Evolutionary conservation across 2,329 filamentous ascomycete species (phyloP).

Genomic region (Pseudocercospora vitis): DNA sequence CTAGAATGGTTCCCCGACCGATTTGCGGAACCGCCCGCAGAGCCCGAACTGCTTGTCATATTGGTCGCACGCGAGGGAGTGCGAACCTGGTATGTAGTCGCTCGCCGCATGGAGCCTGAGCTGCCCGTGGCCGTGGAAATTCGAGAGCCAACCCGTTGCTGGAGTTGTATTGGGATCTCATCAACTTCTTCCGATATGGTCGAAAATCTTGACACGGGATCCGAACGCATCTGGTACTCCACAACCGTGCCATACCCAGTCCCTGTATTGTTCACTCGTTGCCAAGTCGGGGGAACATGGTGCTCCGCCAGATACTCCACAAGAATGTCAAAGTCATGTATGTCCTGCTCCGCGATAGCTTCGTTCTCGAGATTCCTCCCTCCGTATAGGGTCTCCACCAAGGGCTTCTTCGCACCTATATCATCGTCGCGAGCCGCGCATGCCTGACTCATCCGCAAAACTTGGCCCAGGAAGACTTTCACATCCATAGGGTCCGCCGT

Average conservation of each 20-base stretch:
- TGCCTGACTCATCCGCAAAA: neutral
- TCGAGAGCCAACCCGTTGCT: neutral
- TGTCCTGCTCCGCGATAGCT: neutral
- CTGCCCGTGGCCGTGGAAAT: neutral
- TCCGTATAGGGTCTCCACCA: neutral
- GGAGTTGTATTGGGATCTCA: neutral
- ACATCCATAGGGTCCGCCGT: neutral
- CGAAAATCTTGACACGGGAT: neutral
- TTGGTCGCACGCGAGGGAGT: neutral
- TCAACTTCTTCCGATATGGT: conserved; percentile 1
- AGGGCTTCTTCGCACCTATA: neutral
- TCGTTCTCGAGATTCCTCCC: neutral
- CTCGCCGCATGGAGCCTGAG: neutral
- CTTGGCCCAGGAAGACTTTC: neutral
- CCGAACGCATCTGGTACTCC: conserved; percentile 1
- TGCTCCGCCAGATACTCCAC: neutral
- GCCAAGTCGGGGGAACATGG: neutral
- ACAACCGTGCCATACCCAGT: neutral
- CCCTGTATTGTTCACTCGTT: neutral
- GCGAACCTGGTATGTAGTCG: neutral
- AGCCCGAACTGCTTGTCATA: neutral
- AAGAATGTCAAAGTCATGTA: conserved; percentile 1
- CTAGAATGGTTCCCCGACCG: neutral
- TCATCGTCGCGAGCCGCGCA: neutral
- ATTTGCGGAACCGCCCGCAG: neutral